A percentile compares a stretch with the other conserved stretches of the same genome.
Conservation (phyloP, 2,329 filamentous ascomycete species). For the Conoideocrella luteorostrata region DNA sequence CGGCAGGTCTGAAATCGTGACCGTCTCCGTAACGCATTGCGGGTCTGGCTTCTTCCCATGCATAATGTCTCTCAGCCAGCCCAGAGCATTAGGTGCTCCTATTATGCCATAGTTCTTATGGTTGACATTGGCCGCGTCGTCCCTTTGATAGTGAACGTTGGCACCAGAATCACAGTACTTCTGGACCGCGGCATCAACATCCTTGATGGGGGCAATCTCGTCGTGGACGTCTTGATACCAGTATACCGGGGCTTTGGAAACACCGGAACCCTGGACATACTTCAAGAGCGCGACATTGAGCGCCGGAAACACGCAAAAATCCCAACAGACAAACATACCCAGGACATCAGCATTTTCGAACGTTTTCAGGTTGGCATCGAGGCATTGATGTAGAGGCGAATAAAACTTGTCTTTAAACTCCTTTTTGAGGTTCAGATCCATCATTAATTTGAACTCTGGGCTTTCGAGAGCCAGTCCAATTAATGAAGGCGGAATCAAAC, state of each 20-base stretch:
- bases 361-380: background rate
- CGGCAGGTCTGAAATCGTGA: background rate
- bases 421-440: background rate
- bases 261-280: background rate
- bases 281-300: background rate
- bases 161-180: background rate
- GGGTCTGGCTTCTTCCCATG: background rate
- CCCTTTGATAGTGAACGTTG: background rate
- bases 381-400: background rate
- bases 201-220: background rate
- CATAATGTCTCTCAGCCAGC: background rate
- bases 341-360: background rate
- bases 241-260: background rate
- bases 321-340: background rate
- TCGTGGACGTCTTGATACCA: background rate
- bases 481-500: background rate
- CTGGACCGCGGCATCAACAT: background rate
- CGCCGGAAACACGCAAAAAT: background rate
- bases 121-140: background rate
- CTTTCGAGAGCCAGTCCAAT: background rate
- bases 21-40: background rate
- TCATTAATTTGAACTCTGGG: background rate
- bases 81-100: background rate
- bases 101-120: background rate
- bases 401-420: slow-evolving; percentile 1